phyloP scores from a whole-genome alignment of 2,329 filamentous ascomycete genomes.

The Curvularia eragrostidis region DNA sequence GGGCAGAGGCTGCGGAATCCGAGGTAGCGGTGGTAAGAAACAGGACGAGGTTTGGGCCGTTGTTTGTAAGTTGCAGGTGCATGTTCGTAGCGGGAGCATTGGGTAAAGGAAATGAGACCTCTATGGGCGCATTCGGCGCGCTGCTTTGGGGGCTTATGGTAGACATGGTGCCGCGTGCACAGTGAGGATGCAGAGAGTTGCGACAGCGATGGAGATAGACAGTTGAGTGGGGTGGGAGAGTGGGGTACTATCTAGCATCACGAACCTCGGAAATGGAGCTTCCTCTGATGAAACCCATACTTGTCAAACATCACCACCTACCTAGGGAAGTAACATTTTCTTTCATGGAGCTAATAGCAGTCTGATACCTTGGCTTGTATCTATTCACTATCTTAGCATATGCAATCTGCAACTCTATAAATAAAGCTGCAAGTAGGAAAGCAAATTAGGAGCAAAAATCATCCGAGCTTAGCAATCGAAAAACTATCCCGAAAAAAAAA shows the following conservation, averaged over 20 bases:
- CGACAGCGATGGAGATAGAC: slow-evolving; percentile 4
- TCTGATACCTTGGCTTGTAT: neutral
- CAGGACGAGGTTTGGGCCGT: slow-evolving; percentile 60
- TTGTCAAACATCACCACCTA: neutral
- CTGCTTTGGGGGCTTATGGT: slow-evolving; percentile 19
- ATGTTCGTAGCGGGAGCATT: slow-evolving; percentile 63
- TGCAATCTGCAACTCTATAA: neutral
- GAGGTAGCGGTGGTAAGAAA: slow-evolving; percentile 62
- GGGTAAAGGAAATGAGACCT: slow-evolving; percentile 65
- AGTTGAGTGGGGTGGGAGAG: slow-evolving; percentile 1
- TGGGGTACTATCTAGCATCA: slow-evolving; percentile 9
- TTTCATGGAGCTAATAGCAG: neutral
- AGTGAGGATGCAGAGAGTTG: slow-evolving; percentile 3
- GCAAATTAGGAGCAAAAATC: neutral
- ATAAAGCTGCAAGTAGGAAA: neutral
- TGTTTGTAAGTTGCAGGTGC: slow-evolving; percentile 64
- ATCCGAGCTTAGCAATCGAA: neutral
- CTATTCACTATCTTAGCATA: no score
- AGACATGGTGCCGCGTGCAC: slow-evolving; percentile 26
- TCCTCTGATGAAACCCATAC: neutral
- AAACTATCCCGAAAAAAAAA: neutral
- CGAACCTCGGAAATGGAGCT: slow-evolving; percentile 2
- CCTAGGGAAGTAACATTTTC: no score
- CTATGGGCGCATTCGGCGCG: slow-evolving; percentile 52
- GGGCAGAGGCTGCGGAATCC: slow-evolving; percentile 46